These are phyloP conservation scores for Thelonectria blattea DNA, from an alignment of 2,329 filamentous ascomycete genomes.

Conservation along the genomic window DNA sequence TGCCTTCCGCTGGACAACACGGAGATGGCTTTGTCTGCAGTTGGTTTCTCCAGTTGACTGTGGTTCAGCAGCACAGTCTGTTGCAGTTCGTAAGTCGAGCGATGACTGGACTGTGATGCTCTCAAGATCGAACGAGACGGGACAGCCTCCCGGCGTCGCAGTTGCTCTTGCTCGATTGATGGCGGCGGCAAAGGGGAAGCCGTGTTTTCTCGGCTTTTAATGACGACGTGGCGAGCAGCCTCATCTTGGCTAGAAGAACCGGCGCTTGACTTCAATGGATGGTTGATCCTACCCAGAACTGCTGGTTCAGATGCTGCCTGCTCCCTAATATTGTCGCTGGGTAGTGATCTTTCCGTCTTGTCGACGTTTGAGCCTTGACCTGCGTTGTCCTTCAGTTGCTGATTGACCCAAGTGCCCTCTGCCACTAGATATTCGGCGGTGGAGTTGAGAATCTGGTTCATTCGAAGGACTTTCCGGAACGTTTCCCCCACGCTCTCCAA, in stretches of 20 bases:
- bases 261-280: neutral
- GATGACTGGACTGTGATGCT: slow-evolving; percentile 21
- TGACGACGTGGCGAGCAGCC: slow-evolving; percentile 38
- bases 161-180: slow-evolving; percentile 47
- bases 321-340: neutral
- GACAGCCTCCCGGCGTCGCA: slow-evolving; percentile 40
- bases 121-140: slow-evolving; percentile 46
- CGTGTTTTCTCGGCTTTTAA: slow-evolving; percentile 38
- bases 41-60: slow-evolving; percentile 34
- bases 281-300: neutral
- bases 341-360: neutral
- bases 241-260: slow-evolving; percentile 16
- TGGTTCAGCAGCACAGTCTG: slow-evolving; percentile 22
- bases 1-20: slow-evolving; percentile 16
- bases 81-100: slow-evolving; percentile 8
- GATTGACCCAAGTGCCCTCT: slow-evolving; percentile 41
- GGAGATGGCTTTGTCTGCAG: slow-evolving; percentile 20
- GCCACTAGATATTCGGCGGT: slow-evolving; percentile 38
- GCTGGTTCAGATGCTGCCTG: neutral
- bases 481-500: slow-evolving; percentile 34
- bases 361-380: neutral
- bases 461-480: slow-evolving; percentile 36
- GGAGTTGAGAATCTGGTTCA: slow-evolving; percentile 39
- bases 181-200: slow-evolving; percentile 36
- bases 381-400: slow-evolving; percentile 27